Conservation (phyloP, 768 basidiomycete species). For the Lactifluus piperatus region DNA sequence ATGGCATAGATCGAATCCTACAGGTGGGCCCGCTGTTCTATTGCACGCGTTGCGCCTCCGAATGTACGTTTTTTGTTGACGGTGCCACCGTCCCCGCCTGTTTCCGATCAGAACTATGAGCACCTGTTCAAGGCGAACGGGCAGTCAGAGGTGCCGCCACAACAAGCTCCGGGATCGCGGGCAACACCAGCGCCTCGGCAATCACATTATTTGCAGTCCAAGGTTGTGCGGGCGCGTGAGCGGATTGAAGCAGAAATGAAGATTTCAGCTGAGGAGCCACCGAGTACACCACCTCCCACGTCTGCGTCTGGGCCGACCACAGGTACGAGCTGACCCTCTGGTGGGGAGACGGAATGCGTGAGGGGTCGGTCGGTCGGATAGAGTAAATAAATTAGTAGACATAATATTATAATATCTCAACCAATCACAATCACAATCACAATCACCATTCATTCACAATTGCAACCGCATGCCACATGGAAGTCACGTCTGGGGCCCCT, state of each 20-base stretch:
- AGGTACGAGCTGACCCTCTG: neutral
- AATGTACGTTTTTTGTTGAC: neutral
- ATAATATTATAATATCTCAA: neutral
- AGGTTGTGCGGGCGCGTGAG: slow-evolving; percentile 91
- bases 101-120: slow-evolving; percentile 67
- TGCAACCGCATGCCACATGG: no score
- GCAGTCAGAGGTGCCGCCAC: slow-evolving; percentile 45
- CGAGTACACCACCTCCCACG: slow-evolving; percentile 7
- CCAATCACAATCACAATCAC: no score
- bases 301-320: slow-evolving; percentile 1
- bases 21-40: slow-evolving; percentile 43
- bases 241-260: slow-evolving; percentile 84
- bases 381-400: neutral
- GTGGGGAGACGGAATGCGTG: neutral
- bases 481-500: no score
- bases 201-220: slow-evolving; percentile 93
- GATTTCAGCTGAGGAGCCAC: slow-evolving; percentile 24
- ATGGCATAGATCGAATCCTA: slow-evolving; percentile 55
- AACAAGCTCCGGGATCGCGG: slow-evolving; percentile 36
- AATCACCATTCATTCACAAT: neutral
- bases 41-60: neutral
- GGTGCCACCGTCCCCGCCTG: neutral
- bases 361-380: neutral
- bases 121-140: slow-evolving; percentile 88
- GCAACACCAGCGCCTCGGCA: slow-evolving; percentile 38